Evolutionary conservation across 192 early-diverging fungal species (phyloP).

Genomic region (Mortierella alpina): DNA sequence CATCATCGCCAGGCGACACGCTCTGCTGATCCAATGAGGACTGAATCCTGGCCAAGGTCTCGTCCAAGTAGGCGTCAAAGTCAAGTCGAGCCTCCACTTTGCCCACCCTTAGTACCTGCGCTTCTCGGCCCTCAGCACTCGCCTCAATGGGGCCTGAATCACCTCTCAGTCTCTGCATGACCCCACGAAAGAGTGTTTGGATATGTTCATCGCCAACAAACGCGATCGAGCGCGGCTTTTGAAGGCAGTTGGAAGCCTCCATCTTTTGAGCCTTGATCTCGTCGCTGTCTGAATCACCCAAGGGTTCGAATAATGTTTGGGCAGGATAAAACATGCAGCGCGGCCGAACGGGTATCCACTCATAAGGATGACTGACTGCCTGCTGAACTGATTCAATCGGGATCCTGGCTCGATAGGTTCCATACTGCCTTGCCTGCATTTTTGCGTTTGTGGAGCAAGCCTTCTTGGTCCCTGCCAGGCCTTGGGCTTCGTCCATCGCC

Average conservation of each 20-base stretch:
- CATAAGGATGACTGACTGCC: slow-evolving; percentile 26
- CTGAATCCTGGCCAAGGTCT: slow-evolving; percentile 13
- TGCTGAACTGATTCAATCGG: slow-evolving; percentile 20
- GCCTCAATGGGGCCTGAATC: slow-evolving; percentile 4
- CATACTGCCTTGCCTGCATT: slow-evolving; percentile 26
- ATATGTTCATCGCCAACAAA: slow-evolving; percentile 41
- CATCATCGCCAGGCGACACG: not conserved
- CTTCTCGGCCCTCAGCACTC: not conserved
- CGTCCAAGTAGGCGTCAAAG: slow-evolving; percentile 7
- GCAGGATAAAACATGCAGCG: slow-evolving; percentile 24
- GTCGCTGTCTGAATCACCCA: slow-evolving; percentile 2
- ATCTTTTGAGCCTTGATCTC: slow-evolving; percentile 9
- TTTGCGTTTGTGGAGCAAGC: slow-evolving; percentile 1
- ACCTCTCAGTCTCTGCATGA: slow-evolving; percentile 31
- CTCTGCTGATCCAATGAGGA: not conserved
- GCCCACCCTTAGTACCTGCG: not conserved
- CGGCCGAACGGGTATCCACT: slow-evolving; percentile 42
- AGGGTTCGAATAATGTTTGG: slow-evolving; percentile 14
- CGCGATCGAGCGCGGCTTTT: slow-evolving; percentile 8
- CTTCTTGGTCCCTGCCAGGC: slow-evolving; percentile 18
- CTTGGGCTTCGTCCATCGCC: slow-evolving; percentile 16
- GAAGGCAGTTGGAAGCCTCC: slow-evolving; percentile 12
- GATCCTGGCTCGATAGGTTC: slow-evolving; percentile 16
- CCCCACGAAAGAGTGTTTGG: slow-evolving; percentile 13
- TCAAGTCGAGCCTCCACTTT: slow-evolving; percentile 9